Evolutionary conservation across 495 filamentous ascomycete species (phyloP).

Genomic region (Podospora conica): DNA sequence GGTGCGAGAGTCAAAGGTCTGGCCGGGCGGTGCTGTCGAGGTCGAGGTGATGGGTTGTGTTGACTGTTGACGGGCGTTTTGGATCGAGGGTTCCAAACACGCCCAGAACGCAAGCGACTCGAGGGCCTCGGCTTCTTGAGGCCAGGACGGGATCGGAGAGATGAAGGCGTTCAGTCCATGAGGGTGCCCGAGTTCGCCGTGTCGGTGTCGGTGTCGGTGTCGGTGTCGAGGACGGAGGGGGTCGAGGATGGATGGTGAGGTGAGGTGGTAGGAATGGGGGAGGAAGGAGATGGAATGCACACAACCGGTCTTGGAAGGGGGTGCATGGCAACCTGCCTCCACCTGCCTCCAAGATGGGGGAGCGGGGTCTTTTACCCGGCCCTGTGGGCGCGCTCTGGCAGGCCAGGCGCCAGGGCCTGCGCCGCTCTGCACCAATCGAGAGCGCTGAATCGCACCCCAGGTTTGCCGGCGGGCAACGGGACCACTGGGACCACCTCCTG

Average conservation of each 20-base stretch:
- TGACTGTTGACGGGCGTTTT: not conserved
- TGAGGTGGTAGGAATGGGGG: not conserved
- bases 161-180: not conserved
- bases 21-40: not conserved
- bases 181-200: not conserved
- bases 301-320: not conserved
- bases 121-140: not conserved
- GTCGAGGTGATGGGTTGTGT: not conserved
- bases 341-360: conserved; percentile 1
- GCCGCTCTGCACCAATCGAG: conserved; percentile 7
- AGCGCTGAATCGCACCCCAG: not conserved
- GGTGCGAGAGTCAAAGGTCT: not conserved
- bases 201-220: no score
- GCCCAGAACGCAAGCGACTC: not conserved
- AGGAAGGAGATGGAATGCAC: conserved; percentile 1
- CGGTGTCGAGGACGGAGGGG: not conserved
- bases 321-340: conserved; percentile 1
- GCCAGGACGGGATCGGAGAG: not conserved
- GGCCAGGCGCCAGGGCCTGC: not conserved
- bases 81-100: not conserved
- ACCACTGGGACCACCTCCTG: not conserved
- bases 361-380: conserved; percentile 12
- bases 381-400: not conserved
- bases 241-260: not conserved
- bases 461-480: not conserved